phyloP scores from a whole-genome alignment of 257 asterid species.

The Petunia secreta region DNA sequence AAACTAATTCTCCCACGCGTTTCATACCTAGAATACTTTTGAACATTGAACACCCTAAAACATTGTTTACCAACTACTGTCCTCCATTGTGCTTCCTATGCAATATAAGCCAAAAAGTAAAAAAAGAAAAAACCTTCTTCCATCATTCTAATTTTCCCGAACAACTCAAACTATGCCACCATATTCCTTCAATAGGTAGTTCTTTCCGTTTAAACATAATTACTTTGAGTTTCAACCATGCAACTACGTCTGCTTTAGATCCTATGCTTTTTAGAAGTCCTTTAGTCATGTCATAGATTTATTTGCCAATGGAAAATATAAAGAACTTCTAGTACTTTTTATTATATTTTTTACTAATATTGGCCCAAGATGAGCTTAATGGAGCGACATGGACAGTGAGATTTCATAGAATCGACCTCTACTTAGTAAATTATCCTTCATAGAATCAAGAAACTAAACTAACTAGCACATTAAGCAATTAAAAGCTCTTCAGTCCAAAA shows the following conservation, averaged over 20 bases:
- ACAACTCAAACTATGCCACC: not conserved
- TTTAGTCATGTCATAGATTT: no score
- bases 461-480: not conserved
- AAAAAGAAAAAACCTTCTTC: not conserved
- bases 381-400: no score
- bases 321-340: no score
- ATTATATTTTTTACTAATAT: no score
- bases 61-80: not conserved
- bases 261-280: no score
- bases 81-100: not conserved
- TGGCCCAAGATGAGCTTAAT: no score
- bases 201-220: no score
- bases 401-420: not conserved
- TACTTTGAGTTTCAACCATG: no score
- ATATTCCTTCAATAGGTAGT: no score
- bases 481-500: not conserved
- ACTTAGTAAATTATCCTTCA: not conserved
- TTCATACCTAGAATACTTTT: no score
- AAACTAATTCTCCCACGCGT: not conserved
- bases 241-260: no score
- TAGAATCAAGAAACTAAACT: not conserved
- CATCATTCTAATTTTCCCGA: not conserved
- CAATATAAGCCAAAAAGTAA: not conserved
- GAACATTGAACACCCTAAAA: not conserved
- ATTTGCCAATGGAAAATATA: no score